Base-by-base conservation (phyloP, 2,329 filamentous ascomycete genomes). In the Ophiostoma perfectum region DNA sequence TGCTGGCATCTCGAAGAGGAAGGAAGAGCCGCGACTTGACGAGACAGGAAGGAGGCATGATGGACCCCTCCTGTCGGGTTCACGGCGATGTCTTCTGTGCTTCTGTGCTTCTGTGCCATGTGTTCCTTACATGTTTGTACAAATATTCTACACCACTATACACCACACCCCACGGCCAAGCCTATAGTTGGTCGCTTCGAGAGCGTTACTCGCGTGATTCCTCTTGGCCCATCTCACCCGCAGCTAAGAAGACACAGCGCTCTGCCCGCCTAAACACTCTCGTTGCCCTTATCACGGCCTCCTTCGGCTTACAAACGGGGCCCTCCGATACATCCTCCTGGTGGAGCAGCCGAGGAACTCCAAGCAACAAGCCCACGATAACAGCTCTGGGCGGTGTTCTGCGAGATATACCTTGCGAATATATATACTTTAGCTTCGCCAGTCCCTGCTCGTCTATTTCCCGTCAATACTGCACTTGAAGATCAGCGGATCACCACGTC, bases 141-240 rank as follows among this genome's bases (percentile, higher is more conserved):
- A 27, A 14, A 12, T 12, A 8, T 12, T 45, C 42, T 12, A 45
- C 42, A 45, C 42, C 49, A 4, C 8, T 55, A 9, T 27, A 45
- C 42, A 45, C 42, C 49, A 4, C 8, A 27, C 8, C 12, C 49
- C 49, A 55, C 49, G 8, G 49, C 18, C 49, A 55, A 55, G n/a
- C 49, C 12, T 18, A 7, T 5, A 14, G 9, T 1, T 27, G n/a
- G 7, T 55, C 49, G 49, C 49, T 27, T 27, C 14, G 49, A 55
- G 18, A 27, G 49, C 49, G 11, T 55, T 8, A 4, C 47, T 52
- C n/a, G n/a, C 8, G 47, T 52, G 27, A 36, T 27, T 55, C 7
- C 49, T 55, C 49, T 55, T 55, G 49, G 49, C n/a, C 49, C 49
- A 55, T 55, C 49, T 55, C 49, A 14, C 49, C 49, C 49, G 49